A percentile compares a stretch with the other conserved stretches of the same genome.
Conservation (phyloP, 805 yeast genomes). For the Clavispora vitiphila region DNA sequence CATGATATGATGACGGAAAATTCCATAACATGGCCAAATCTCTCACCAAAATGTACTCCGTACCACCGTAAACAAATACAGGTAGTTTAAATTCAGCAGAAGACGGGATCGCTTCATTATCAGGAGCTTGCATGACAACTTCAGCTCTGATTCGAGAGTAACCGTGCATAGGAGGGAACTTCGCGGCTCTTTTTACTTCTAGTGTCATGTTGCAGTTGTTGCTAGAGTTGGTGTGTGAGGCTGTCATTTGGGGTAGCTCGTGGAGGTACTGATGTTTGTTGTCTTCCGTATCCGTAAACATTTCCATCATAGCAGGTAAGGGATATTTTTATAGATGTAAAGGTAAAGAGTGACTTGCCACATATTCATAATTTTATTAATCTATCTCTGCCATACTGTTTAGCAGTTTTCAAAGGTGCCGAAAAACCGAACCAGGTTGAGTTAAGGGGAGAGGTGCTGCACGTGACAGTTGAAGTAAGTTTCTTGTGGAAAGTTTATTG, state of each 20-base stretch:
- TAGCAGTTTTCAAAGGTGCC: too few species aligned
- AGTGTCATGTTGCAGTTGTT: background rate
- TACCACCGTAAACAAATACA: constrained; percentile 4
- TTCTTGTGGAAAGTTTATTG: too few species aligned
- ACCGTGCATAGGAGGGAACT: background rate
- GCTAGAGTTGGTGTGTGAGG: background rate
- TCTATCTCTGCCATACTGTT: too few species aligned
- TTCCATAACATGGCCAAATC: constrained; percentile 32
- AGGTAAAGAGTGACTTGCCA: too few species aligned
- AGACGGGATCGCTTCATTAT: constrained; percentile 1
- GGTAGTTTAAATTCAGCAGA: constrained; percentile 8
- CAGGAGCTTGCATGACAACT: constrained; percentile 7
- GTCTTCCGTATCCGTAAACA: too few species aligned
- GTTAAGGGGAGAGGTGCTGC: background rate
- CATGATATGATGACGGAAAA: constrained; percentile 40
- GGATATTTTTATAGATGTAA: too few species aligned
- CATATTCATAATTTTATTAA: too few species aligned
- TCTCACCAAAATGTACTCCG: constrained; percentile 22
- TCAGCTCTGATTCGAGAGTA: constrained; percentile 7
- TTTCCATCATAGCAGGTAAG: too few species aligned
- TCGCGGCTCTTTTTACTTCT: background rate
- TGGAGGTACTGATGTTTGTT: background rate
- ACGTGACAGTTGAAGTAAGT: background rate
- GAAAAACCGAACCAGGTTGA: background rate
- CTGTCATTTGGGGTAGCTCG: background rate